Conservation (phyloP, 2,329 filamentous ascomycete species). For the Stachybotrys echinatus region DNA sequence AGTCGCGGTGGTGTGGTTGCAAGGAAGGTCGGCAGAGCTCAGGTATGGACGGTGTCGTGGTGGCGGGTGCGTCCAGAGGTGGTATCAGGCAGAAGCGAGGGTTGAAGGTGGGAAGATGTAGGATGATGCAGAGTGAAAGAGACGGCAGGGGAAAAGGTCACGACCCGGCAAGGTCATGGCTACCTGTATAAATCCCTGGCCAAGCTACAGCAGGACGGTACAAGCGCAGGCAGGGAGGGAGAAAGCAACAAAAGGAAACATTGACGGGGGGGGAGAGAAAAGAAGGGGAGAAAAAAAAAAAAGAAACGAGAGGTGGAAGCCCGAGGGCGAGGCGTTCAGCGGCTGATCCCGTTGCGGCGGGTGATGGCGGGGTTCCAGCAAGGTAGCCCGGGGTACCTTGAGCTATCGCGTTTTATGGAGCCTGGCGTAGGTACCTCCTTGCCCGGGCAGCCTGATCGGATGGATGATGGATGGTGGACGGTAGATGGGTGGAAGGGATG, state of each 20-base stretch:
- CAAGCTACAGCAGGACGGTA: neutral
- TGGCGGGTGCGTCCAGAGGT: neutral
- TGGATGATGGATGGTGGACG: no score
- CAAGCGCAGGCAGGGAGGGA: neutral
- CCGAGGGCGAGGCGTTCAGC: neutral
- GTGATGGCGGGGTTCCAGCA: neutral
- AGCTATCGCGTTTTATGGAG: no score
- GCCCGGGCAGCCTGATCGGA: no score
- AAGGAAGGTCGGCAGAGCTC: neutral
- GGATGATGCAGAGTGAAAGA: neutral
- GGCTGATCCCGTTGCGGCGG: neutral
- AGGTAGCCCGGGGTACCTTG: neutral
- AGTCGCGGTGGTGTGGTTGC: neutral
- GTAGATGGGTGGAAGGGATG: neutral
- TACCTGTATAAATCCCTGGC: neutral
- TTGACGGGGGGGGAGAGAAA: no score
- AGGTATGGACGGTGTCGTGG: neutral
- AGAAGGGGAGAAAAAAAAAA: slow-evolving; percentile 3
- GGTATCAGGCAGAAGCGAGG: neutral
- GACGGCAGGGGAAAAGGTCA: neutral
- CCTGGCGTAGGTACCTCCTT: no score
- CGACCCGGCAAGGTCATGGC: neutral
- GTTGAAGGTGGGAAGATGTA: neutral
- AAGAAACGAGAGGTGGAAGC: neutral
- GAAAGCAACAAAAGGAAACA: neutral